Evolutionary conservation across 2,329 filamentous ascomycete genomes (phyloP), one percentile per base, ranked within the genome.

Genomic region (Colletotrichum lini): DNA sequence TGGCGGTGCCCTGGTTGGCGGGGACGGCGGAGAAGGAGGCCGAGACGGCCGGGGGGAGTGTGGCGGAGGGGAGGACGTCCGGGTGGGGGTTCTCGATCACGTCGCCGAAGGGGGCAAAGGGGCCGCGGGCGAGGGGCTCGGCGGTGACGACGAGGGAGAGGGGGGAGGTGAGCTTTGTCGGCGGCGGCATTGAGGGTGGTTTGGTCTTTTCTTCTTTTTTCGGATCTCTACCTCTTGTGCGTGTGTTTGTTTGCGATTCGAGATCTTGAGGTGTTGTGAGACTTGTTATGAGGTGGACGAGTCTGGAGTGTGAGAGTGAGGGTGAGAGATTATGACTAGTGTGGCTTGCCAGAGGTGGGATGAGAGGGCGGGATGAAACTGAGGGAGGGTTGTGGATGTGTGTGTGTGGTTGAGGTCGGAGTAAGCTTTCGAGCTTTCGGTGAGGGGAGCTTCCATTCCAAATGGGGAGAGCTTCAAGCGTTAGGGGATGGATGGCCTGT

Each of bases 1-100:
- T 90, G 18, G 96, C 96, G 26, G 91, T 92, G 77, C 94, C 94
- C 84, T 98, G 95, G 85, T 98, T 98, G 57, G 91, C 89, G 3
- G 89, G 86, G 5, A 91, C 83, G 66, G 88, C 84, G 73, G 85
- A 84, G 65, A 49, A 63, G 77, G 83, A 80, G 35, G 87, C 84
- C 4, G 75, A 70, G 52, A 76, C 74, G 67, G 77, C 77, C 74
- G 81, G 80, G 53, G 82, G 84, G 61, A 88, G 84, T 71, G 77
- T 74, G 74, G 79, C 81, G 65, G 83, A 85, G 61, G 89, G 86
- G 73, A 87, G 82, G 74, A 90, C 79, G 77, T 85, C 81, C 53
- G 88, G 87, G 72, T 87, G 85, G 42, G 94, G 94, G 79, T 96
- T 94, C 79, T 91, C 84, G 75, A 98, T 89, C 57, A 96, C 94